phyloP scores from a whole-genome alignment of 2,329 filamentous ascomycete genomes.

The Penicillium sp. region DNA sequence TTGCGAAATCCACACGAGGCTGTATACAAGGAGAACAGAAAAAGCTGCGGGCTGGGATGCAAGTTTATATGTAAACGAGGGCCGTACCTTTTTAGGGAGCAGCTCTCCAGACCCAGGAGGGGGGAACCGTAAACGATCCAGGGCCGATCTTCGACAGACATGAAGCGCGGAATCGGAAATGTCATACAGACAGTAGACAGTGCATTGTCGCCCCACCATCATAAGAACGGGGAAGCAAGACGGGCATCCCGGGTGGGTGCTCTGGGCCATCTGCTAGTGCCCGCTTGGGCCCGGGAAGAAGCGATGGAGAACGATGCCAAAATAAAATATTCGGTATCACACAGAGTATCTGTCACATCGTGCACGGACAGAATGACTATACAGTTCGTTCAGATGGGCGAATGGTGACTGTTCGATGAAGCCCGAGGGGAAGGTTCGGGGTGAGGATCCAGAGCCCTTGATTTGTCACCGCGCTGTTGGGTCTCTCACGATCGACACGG shows the following conservation, averaged over 20 bases:
- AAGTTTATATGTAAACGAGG: conserved; percentile 37
- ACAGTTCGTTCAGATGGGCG: conserved; percentile 26
- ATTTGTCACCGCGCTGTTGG: conserved; percentile 38
- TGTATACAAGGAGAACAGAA: conserved; percentile 24
- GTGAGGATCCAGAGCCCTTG: conserved; percentile 29
- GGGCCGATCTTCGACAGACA: conserved; percentile 22
- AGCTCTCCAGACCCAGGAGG: conserved; percentile 23
- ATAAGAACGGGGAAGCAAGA: conserved; percentile 23
- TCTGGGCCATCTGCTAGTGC: conserved; percentile 10
- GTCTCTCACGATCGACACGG: conserved; percentile 32
- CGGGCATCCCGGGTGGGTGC: conserved; percentile 17
- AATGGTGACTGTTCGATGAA: conserved; percentile 30
- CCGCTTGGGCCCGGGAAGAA: conserved; percentile 14
- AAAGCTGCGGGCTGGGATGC: conserved; percentile 27
- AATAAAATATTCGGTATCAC: conserved; percentile 12
- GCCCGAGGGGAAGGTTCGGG: conserved; percentile 20
- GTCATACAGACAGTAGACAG: conserved; percentile 25
- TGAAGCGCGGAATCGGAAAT: conserved; percentile 25
- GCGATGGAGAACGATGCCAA: conserved; percentile 9
- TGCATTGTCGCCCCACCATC: conserved; percentile 20
- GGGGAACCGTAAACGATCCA: conserved; percentile 25
- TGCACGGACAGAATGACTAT: conserved; percentile 22
- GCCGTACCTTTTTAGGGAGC: conserved; percentile 14
- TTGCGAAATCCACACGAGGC: conserved; percentile 27
- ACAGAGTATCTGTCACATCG: conserved; percentile 37